phyloP scores from a whole-genome alignment of 345 rosid genomes.

The Salix udensis region DNA sequence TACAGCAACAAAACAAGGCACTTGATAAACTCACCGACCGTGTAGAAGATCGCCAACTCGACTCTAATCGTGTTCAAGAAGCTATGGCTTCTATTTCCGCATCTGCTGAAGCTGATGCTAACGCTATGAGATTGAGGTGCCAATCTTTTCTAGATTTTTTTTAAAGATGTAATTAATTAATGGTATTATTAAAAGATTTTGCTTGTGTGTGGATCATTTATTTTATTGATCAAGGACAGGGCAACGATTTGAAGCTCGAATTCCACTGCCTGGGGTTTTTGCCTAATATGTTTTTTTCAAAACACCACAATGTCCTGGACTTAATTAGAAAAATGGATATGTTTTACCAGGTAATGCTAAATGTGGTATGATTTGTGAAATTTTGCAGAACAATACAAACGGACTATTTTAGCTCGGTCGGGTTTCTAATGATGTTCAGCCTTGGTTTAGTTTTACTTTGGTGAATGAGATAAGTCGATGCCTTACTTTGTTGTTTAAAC shows the following conservation, averaged over 20 bases:
- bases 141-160: neutral
- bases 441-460: neutral
- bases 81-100: conserved; percentile 98
- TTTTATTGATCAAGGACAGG: neutral
- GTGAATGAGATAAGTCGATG: neutral
- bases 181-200: neutral
- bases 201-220: neutral
- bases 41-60: conserved; percentile 98
- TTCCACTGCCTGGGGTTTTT: neutral
- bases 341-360: neutral
- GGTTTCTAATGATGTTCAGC: neutral
- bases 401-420: neutral
- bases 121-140: conserved; percentile 86
- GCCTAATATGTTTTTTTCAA: neutral
- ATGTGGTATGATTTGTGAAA: neutral
- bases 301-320: neutral
- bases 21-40: conserved; percentile 96
- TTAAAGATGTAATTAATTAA: neutral
- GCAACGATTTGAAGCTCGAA: neutral
- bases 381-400: neutral
- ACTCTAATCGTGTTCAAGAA: conserved; percentile 89
- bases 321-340: neutral
- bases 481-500: neutral
- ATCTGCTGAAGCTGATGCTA: conserved; percentile 72
- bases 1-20: conserved; percentile 97